phyloP scores from a whole-genome alignment of 1,284 basidiomycete species.

The Cutaneotrichosporon curvatum region DNA sequence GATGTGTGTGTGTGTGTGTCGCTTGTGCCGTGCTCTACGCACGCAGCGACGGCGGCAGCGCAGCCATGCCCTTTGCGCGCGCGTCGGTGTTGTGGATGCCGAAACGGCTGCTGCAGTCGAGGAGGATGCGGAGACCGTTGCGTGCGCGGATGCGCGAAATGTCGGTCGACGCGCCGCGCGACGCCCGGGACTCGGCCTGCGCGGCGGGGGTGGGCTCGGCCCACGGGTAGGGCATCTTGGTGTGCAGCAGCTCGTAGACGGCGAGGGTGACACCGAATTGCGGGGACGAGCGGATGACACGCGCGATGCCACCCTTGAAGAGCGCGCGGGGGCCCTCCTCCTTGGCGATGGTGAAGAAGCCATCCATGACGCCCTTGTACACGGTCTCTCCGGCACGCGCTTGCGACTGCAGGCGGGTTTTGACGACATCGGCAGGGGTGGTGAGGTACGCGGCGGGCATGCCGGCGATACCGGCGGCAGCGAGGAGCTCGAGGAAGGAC shows the following conservation, averaged over 20 bases:
- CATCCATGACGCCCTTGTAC: slow-evolving; percentile 87
- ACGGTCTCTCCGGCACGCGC: slow-evolving; percentile 83
- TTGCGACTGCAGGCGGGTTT: slow-evolving; percentile 98
- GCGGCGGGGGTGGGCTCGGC: slow-evolving; percentile 49
- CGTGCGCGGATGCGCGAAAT: slow-evolving; percentile 78
- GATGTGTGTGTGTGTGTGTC: too few relatives aligned
- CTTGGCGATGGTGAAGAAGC: slow-evolving; percentile 80
- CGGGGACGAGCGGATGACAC: slow-evolving; percentile 31
- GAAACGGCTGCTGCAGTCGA: slow-evolving; percentile 44
- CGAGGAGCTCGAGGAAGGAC: slow-evolving; percentile 81
- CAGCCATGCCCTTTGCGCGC: slow-evolving; percentile 25
- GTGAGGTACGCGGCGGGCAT: slow-evolving; percentile 58
- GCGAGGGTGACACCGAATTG: slow-evolving; percentile 92
- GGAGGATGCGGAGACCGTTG: slow-evolving; percentile 67
- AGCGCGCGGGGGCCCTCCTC: slow-evolving; percentile 55
- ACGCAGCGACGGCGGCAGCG: slow-evolving; percentile 25
- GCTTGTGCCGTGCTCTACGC: too few relatives aligned
- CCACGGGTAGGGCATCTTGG: slow-evolving; percentile 69
- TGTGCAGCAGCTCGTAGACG: slow-evolving; percentile 74
- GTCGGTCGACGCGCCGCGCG: slow-evolving; percentile 72
- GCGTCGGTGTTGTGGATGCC: slow-evolving; percentile 34
- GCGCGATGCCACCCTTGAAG: slow-evolving; percentile 92
- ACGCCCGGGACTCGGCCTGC: slow-evolving; percentile 54
- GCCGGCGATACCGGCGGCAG: slow-evolving; percentile 54
- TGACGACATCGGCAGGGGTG: slow-evolving; percentile 71